Base-by-base conservation (phyloP, 2,329 filamentous ascomycete species). In the Chaetomiaceae sp. region DNA sequence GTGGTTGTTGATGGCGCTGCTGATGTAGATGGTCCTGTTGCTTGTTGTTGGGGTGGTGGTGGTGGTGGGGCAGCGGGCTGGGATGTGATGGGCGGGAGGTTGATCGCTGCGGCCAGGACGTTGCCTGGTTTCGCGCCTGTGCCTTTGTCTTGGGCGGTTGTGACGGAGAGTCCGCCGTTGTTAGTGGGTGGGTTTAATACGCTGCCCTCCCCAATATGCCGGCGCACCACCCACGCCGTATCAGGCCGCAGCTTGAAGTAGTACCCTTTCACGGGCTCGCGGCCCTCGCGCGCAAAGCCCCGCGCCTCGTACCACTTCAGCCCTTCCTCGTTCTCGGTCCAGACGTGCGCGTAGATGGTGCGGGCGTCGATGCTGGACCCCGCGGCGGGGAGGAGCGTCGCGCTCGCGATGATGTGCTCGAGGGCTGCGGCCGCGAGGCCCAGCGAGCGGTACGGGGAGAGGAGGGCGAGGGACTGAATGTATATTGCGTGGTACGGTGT, bases 281-380 rank as follows among this genome's bases (percentile, higher is more conserved):
- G 62, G 14, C 71, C 73, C 45, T 76, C 72, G 47, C 72, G 71
- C 54, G 64, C 62, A 65, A 87, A 87, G 3, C 82, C 81, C 9
- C 81, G 75, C 22, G 74, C 72, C 29, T 71, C 63, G 68, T 87
- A 87, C 83, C 84, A 87, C 53, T 72, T 72, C 56, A 86, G 68
- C 0, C 77, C 84, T 19, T 85, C 83, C 2, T 78, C 75, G 65
- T 85, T 86, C 55, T 82, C 76, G 11, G 83, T 83, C 84, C 84
- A 87, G 15, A 87, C 84, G 65, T 87, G 84, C 4, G 84, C 84
- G 59, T 82, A 85, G 15, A 84, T 71, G 39, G 72, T 62, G 33
- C 60, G 61, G 31, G 76, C 72, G 44, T 74, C 63, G 57, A 73
- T 66, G 15, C 58, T 68, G 4, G 69, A 69, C 11, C 68, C 67